Base-by-base conservation (phyloP, 2,329 filamentous ascomycete genomes). In the Sporothrix protearum region DNA sequence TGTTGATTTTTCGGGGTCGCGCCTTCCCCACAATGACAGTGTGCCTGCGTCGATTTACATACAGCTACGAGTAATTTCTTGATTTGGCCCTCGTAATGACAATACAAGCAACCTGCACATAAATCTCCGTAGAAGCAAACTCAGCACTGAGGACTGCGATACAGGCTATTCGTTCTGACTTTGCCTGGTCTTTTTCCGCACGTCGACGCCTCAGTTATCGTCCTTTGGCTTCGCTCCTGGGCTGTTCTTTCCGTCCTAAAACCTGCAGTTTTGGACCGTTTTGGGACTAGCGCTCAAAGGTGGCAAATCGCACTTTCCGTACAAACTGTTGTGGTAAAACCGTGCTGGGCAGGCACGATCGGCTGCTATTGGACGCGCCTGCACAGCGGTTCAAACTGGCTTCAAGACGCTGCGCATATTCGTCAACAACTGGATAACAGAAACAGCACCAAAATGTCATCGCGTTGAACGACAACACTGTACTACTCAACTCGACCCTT, bases 331-430 rank as follows among this genome's bases (percentile, higher is more conserved):
- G 39, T 9, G 12, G 33, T 19, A 28, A 22, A 22, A 28, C 9
- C 67, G 59, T 59, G 67, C 12, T 45, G 22, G 68, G 68, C 68
- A 69, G 68, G 55, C 39, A 42, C 39, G 68, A 45, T 25, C 36
- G 19, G 67, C 67, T 8, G 67, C 67, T 8, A 69, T 59, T 69
- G 68, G 68, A 69, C 51, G 25, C n/a, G 67, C 51, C 22, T 45
- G 25, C 36, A 19, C 14, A 47, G 42, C 14, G 42, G 42, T 19
- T 19, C 42, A 12, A 16, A 2, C 19, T 30, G 63, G 12, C 30
- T n/a, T 45, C 28, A 51, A 5, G 16, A 16, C 4, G 8, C 33
- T 42, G 61, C 25, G 61, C 42, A 16, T 49, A 12, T 30, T 66
- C 8, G 8, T 10, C 22, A 12, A 51, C 2, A 49, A 14, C 39